Conservation (phyloP, 78 protist species). For the Blattamonas nauphoetae region DNA sequence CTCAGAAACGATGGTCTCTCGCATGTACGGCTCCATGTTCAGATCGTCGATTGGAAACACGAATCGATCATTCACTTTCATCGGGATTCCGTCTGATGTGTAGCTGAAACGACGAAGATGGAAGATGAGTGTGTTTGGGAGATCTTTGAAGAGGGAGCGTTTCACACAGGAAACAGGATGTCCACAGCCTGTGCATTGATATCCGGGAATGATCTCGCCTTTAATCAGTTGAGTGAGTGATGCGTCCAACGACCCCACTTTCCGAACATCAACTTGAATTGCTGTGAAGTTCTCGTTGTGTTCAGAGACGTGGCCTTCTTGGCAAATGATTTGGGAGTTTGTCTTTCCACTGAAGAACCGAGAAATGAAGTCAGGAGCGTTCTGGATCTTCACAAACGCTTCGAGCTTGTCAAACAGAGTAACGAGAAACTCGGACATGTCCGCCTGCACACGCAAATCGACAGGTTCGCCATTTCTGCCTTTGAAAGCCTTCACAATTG, state of each 20-base stretch:
- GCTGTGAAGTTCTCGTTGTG: background rate
- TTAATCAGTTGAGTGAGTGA: background rate
- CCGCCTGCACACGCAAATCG: background rate
- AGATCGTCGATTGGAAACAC: background rate
- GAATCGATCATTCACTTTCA: background rate
- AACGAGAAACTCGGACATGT: background rate
- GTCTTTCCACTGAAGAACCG: background rate
- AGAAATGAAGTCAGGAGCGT: background rate
- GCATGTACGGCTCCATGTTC: background rate
- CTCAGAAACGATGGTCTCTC: background rate
- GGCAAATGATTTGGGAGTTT: background rate
- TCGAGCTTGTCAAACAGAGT: background rate
- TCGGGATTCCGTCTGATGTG: background rate
- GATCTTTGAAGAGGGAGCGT: background rate
- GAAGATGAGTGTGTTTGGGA: background rate
- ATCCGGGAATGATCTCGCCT: background rate
- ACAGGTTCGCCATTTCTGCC: too few species aligned
- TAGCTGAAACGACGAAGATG: background rate
- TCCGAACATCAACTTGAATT: background rate
- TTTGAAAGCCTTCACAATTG: too few species aligned
- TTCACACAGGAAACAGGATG: background rate
- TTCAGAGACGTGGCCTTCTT: background rate
- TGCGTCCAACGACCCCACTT: background rate
- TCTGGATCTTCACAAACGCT: background rate
- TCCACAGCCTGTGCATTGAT: background rate